Conservation (phyloP, 306 rosid species). For the Castanea mollissima region DNA sequence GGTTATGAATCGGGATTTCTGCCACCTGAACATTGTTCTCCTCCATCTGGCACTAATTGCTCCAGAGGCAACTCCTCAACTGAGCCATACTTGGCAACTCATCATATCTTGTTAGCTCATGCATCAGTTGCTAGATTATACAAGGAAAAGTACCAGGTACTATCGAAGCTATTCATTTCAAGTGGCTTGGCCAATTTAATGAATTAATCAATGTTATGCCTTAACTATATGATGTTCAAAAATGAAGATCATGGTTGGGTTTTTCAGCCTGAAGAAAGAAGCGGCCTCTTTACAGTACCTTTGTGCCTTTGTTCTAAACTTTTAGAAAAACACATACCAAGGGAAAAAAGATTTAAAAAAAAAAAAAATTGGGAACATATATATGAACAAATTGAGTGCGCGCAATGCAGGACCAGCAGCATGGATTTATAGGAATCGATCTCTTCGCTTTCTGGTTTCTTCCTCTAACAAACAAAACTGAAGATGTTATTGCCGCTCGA, state of each 20-base stretch:
- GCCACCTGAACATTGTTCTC: conserved; percentile 43
- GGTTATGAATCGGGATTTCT: conserved; percentile 26
- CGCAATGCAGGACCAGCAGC: conserved; percentile 51
- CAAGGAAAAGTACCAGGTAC: conserved; percentile 16
- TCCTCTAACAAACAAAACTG: conserved; percentile 42
- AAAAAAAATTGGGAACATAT: too few relatives aligned
- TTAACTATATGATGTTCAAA: too few relatives aligned
- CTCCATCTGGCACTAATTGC: conserved; percentile 14
- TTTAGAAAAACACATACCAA: too few relatives aligned
- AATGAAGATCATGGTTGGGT: too few relatives aligned
- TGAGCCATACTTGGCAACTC: conserved; percentile 48
- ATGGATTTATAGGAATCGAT: conserved; percentile 59
- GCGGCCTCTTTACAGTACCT: too few relatives aligned
- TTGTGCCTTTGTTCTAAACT: too few relatives aligned
- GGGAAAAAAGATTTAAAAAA: too few relatives aligned
- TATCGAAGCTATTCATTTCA: too few relatives aligned
- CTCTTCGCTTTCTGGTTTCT: conserved; percentile 25
- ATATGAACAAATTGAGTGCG: background rate
- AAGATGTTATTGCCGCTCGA: conserved; percentile 42
- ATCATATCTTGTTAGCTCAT: conserved; percentile 44
- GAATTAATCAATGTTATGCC: too few relatives aligned
- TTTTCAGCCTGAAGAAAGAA: too few relatives aligned
- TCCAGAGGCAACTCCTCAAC: conserved; percentile 48
- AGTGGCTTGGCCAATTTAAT: too few relatives aligned
- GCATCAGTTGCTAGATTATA: conserved; percentile 37